Evolutionary conservation across 2,329 filamentous ascomycete genomes (phyloP).

Genomic region (Chrysoporthe deuterocubensis): DNA sequence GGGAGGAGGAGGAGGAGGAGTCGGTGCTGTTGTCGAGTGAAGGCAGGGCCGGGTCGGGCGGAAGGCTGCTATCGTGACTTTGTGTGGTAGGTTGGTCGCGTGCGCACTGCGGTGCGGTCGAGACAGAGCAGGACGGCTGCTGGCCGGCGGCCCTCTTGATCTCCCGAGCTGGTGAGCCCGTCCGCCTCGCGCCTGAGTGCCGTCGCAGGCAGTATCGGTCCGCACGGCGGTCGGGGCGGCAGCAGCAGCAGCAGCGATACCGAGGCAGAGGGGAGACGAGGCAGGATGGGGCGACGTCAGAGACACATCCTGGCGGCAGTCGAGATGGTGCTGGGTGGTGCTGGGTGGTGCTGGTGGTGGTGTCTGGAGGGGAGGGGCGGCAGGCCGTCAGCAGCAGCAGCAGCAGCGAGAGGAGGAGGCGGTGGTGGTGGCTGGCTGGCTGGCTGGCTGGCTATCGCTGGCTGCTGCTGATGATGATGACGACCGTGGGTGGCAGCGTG

Average conservation of each 20-base stretch:
- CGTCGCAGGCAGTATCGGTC: neutral
- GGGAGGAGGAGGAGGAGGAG: neutral
- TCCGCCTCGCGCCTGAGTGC: neutral
- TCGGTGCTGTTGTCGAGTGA: neutral
- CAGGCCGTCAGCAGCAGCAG: slow-evolving; percentile 1
- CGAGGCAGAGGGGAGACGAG: neutral
- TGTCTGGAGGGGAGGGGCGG: neutral
- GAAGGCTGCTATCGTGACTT: neutral
- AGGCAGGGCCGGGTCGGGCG: neutral
- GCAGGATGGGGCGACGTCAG: neutral
- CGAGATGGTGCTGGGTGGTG: neutral
- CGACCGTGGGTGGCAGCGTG: neutral
- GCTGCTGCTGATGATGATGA: neutral
- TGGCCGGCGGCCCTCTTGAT: neutral
- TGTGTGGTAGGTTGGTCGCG: slow-evolving; percentile 8
- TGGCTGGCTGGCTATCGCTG: neutral
- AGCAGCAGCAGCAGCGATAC: neutral
- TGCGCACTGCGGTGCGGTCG: neutral
- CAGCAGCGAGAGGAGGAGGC: neutral
- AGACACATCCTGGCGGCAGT: neutral
- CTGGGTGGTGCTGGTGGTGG: neutral
- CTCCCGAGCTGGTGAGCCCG: neutral
- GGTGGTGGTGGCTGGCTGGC: neutral
- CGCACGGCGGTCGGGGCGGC: neutral
- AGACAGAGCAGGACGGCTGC: neutral